These are phyloP conservation scores for Monosporascus sp. DNA, from an alignment of 2,329 filamentous ascomycete species.

Conservation along the genomic window DNA sequence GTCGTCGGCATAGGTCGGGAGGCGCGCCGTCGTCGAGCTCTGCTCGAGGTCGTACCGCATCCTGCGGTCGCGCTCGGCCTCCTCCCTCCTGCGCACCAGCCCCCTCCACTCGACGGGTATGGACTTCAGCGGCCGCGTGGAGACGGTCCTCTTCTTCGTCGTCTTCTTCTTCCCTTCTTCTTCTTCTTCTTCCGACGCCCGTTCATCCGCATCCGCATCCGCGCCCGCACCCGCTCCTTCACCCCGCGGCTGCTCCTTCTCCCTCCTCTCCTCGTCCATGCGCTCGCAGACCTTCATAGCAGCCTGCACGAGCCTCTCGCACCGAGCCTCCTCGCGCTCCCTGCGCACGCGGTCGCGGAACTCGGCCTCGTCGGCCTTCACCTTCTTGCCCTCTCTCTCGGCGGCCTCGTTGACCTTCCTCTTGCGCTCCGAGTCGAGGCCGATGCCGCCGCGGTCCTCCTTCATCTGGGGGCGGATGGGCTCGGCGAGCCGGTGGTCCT, in stretches of 20 bases:
- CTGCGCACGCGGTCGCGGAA: conserved; percentile 67
- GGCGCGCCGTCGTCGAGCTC: conserved; percentile 44
- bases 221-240: conserved; percentile 9
- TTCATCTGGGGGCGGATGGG: conserved; percentile 74
- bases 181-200: conserved; percentile 9
- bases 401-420: conserved; percentile 63
- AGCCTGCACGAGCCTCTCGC: conserved; percentile 65
- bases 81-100: conserved; percentile 62
- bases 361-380: conserved; percentile 60
- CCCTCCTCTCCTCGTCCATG: conserved; percentile 55
- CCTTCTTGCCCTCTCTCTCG: conserved; percentile 51
- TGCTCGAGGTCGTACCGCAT: conserved; percentile 63
- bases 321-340: conserved; percentile 62
- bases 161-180: conserved; percentile 13
- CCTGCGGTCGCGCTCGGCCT: conserved; percentile 61
- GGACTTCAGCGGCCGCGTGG: conserved; percentile 51
- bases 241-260: conserved; percentile 3
- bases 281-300: conserved; percentile 81
- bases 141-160: conserved; percentile 31
- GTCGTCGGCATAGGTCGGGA: conserved; percentile 63
- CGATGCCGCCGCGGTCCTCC: conserved; percentile 76
- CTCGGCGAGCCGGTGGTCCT: conserved; percentile 39
- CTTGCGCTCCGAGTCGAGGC: conserved; percentile 78
- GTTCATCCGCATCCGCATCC: conserved; percentile 13
- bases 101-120: conserved; percentile 78